phyloP scores from a whole-genome alignment of 2,329 filamentous ascomycete genomes.

The Trichoderma atrobrunneum region DNA sequence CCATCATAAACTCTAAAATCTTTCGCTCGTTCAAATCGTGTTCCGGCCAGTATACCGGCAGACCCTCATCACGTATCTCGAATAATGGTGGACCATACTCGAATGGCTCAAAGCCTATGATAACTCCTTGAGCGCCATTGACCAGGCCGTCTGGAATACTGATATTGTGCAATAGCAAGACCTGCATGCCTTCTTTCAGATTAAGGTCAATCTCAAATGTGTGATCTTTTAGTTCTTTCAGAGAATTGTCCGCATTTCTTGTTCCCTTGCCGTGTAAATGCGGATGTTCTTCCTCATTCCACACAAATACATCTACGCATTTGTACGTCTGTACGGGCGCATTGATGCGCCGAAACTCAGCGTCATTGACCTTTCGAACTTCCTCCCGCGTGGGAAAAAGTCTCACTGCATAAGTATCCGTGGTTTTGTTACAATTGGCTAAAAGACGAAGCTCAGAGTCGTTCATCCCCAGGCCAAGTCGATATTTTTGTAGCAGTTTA shows the following conservation, averaged over 20 bases:
- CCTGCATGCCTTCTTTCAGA: conserved; percentile 23
- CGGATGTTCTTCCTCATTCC: background rate
- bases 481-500: background rate
- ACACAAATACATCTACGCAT: background rate
- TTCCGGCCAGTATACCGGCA: background rate
- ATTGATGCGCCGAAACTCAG: background rate
- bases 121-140: conserved; percentile 30
- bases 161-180: conserved; percentile 29
- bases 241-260: conserved; percentile 10
- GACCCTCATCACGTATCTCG: too few relatives aligned
- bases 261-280: background rate
- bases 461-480: background rate
- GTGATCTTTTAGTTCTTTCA: conserved; percentile 18
- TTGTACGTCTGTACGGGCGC: background rate
- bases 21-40: background rate
- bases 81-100: accelerated
- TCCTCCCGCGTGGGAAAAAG: conserved; percentile 34
- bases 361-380: conserved; percentile 1
- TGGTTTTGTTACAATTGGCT: background rate
- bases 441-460: background rate
- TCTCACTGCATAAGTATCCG: background rate
- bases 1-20: conserved; percentile 19
- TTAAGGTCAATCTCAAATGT: conserved; percentile 17
- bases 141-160: conserved; percentile 11
- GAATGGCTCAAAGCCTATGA: conserved; percentile 24